Conservation (phyloP, 225 moss, liverwort and hornwort species). For the Antitrichia curtipendula region DNA sequence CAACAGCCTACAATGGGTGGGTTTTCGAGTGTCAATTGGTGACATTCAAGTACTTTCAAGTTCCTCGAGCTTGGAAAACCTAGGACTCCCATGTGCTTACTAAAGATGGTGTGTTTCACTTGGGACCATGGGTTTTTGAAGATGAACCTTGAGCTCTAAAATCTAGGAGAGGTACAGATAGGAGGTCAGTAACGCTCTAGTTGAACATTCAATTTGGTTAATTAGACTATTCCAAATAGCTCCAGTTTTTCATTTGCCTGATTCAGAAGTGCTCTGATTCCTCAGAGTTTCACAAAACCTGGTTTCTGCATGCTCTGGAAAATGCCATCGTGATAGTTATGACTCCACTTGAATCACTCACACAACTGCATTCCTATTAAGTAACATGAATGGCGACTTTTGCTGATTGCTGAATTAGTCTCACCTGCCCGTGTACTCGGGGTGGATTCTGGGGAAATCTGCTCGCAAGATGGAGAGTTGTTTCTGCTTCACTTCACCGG, state of each 20-base stretch:
- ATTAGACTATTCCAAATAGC: not conserved
- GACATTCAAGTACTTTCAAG: not conserved
- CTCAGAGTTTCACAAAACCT: not conserved
- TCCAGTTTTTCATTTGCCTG: not conserved
- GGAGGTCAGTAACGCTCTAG: not conserved
- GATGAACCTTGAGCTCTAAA: not conserved
- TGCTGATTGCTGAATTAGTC: not conserved
- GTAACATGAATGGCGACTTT: too few species aligned
- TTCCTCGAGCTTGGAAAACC: not conserved
- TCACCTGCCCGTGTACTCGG: constrained; percentile 52
- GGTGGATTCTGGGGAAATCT: constrained; percentile 59
- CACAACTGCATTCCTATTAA: not conserved
- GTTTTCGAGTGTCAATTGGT: not conserved
- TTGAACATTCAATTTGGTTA: too few species aligned
- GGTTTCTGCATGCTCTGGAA: not conserved
- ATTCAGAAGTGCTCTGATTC: not conserved
- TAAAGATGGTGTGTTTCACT: too few species aligned
- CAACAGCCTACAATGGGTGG: not conserved
- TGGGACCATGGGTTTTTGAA: not conserved
- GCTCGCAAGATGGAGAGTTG: not conserved
- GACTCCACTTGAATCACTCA: not conserved
- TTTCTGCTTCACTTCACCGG: not conserved
- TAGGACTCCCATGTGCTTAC: not conserved
- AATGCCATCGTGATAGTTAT: not conserved
- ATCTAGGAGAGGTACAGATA: not conserved